Evolutionary conservation across 139 green algal species (phyloP).

Genomic region (Raphidocelis subcapitata): DNA sequence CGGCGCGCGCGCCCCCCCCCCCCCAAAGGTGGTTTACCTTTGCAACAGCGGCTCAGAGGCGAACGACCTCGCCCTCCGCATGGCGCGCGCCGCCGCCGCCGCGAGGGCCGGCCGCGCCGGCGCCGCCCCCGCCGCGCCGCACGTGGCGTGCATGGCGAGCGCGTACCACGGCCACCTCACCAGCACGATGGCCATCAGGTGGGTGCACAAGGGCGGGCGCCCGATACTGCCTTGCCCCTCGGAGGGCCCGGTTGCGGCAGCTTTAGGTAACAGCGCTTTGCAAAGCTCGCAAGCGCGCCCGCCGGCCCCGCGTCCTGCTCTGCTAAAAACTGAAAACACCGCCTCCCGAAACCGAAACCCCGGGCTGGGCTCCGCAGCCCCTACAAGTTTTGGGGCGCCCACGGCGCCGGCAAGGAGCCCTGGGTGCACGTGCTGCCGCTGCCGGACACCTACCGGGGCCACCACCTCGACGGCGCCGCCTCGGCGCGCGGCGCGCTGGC

Average conservation of each 20-base stretch:
- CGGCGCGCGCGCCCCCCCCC: too few species aligned
- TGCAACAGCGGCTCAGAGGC: constrained; percentile 80
- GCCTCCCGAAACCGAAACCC: too few species aligned
- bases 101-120: neutral
- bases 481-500: constrained; percentile 49
- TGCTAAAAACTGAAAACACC: too few species aligned
- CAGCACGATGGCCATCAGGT: constrained; percentile 27
- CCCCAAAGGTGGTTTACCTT: constrained; percentile 77
- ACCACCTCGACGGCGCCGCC: constrained; percentile 52
- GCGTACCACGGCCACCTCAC: constrained; percentile 81
- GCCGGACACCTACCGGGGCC: constrained; percentile 56
- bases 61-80: constrained; percentile 86
- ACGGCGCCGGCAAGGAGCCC: constrained; percentile 33
- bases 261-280: too few species aligned
- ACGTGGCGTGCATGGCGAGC: constrained; percentile 64
- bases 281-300: too few species aligned
- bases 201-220: neutral
- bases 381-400: constrained; percentile 76
- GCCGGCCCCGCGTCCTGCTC: too few species aligned
- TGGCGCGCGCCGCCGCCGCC: constrained; percentile 40
- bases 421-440: constrained; percentile 64
- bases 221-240: neutral
- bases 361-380: constrained; percentile 21
- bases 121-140: constrained; percentile 1
- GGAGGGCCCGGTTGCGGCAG: too few species aligned